Conservation (phyloP, 192 early-diverging fungal genomes). For the Dissophora globulifera region DNA sequence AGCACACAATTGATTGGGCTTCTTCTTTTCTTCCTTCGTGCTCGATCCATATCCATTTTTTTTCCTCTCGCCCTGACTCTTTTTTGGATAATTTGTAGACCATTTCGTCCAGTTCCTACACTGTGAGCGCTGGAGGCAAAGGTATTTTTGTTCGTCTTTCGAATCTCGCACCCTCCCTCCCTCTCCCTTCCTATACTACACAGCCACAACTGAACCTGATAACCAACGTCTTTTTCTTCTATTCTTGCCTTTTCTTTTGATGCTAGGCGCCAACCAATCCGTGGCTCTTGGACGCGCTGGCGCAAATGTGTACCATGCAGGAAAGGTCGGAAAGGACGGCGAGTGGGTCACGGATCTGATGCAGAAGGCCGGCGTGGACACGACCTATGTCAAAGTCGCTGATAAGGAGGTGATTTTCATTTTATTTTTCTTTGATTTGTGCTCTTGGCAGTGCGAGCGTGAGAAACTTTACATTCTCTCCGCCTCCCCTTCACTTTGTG, state of each 20-base stretch:
- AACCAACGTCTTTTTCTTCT: neutral
- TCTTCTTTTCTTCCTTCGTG: slow-evolving; percentile 5
- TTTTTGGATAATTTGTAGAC: no score
- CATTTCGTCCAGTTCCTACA: slow-evolving; percentile 57
- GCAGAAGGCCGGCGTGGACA: slow-evolving; percentile 72
- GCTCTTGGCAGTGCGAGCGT: no score
- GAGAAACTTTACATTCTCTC: no score
- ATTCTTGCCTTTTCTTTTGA: neutral
- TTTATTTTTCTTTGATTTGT: slow-evolving; percentile 1
- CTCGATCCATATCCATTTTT: neutral
- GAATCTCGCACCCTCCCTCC: neutral
- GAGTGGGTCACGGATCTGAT: slow-evolving; percentile 78
- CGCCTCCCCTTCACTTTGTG: no score
- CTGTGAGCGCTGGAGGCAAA: slow-evolving; percentile 76
- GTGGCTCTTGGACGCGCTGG: slow-evolving; percentile 85
- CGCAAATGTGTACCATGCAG: slow-evolving; percentile 74
- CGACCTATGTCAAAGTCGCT: slow-evolving; percentile 63
- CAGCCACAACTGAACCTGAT: no score
- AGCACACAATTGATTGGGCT: no score
- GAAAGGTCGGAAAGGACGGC: slow-evolving; percentile 87
- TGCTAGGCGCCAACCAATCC: slow-evolving; percentile 86
- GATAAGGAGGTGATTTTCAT: slow-evolving; percentile 53
- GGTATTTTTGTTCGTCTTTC: slow-evolving; percentile 41
- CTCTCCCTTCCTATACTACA: neutral
- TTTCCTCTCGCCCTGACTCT: neutral